These are phyloP conservation scores for Zoysia matrella DNA, from an alignment of 202 grass and related monocot genomes.

Conservation along the genomic window DNA sequence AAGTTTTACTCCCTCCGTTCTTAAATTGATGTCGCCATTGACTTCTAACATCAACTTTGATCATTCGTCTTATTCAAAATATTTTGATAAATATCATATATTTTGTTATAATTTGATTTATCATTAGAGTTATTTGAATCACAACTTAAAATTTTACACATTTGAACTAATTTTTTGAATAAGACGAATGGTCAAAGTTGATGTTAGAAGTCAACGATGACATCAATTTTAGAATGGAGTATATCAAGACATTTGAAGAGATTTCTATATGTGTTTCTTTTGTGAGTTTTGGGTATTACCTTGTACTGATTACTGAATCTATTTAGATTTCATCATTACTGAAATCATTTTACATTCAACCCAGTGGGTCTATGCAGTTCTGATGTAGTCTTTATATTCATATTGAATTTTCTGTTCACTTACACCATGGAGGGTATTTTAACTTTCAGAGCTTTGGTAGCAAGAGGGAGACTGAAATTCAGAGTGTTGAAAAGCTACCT, in stretches of 20 bases:
- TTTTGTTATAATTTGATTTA: too few species aligned
- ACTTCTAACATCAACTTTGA: too few species aligned
- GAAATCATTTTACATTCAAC: constrained; percentile 35
- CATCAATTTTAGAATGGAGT: too few species aligned
- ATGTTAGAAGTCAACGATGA: too few species aligned
- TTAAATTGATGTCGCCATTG: too few species aligned
- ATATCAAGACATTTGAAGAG: not conserved
- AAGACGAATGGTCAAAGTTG: too few species aligned
- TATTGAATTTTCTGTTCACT: constrained; percentile 19
- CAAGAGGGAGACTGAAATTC: constrained; percentile 77
- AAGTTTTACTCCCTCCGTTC: not conserved
- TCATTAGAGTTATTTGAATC: too few species aligned
- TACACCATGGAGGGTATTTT: not conserved
- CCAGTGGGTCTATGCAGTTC: constrained; percentile 21
- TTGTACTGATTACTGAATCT: constrained; percentile 22
- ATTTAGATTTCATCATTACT: not conserved
- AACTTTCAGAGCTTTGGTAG: constrained; percentile 68
- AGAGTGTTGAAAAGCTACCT: constrained; percentile 62
- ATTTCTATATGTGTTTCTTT: constrained; percentile 13
- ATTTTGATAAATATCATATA: too few species aligned
- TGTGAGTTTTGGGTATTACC: constrained; percentile 16
- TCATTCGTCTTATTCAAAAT: too few species aligned
- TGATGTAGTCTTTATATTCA: constrained; percentile 35
- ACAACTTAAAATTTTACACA: too few species aligned
- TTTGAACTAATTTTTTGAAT: too few species aligned